Conservation (phyloP, 345 rosid species). For the Populus alba region DNA sequence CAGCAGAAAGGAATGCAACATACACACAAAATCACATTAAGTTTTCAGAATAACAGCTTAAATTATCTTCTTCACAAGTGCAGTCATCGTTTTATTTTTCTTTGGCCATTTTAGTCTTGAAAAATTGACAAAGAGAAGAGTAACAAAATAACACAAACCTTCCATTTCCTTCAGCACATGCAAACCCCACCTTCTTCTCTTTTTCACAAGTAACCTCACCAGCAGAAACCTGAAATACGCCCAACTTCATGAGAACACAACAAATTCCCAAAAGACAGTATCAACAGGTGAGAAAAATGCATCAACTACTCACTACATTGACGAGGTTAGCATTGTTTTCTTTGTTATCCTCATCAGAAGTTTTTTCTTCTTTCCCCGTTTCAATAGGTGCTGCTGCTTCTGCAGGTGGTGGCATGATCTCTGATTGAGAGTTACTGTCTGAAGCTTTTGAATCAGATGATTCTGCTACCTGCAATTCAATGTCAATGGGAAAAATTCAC, state of each 20-base stretch:
- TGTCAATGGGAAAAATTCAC: not conserved
- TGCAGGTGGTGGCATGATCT: not conserved
- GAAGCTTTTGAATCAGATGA: conserved; percentile 28
- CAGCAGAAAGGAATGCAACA: conserved; percentile 12
- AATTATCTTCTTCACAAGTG: not conserved
- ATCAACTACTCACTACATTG: conserved; percentile 23
- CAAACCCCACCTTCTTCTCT: conserved; percentile 8
- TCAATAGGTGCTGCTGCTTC: not conserved
- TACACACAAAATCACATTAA: conserved; percentile 1
- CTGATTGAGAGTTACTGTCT: conserved; percentile 7
- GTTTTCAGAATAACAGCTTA: not conserved
- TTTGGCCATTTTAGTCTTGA: not conserved
- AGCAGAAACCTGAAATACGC: conserved; percentile 29
- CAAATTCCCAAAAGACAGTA: not conserved
- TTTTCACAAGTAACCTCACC: conserved; percentile 14
- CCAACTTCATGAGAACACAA: conserved; percentile 13
- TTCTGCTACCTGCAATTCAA: conserved; percentile 41
- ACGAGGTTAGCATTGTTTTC: conserved; percentile 8
- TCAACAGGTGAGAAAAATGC: not conserved
- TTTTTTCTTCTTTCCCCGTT: conserved; percentile 23
- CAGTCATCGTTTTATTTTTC: not conserved
- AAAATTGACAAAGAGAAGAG: not conserved
- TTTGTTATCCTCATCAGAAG: conserved; percentile 15
- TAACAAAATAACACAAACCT: conserved; percentile 40
- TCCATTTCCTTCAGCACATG: conserved; percentile 22